Percentiles rank a stretch among this genome's conserved stretches.
These are phyloP conservation scores for Debaryomyces castellii DNA, from an alignment of 805 yeast species.

Conservation along the genomic window DNA sequence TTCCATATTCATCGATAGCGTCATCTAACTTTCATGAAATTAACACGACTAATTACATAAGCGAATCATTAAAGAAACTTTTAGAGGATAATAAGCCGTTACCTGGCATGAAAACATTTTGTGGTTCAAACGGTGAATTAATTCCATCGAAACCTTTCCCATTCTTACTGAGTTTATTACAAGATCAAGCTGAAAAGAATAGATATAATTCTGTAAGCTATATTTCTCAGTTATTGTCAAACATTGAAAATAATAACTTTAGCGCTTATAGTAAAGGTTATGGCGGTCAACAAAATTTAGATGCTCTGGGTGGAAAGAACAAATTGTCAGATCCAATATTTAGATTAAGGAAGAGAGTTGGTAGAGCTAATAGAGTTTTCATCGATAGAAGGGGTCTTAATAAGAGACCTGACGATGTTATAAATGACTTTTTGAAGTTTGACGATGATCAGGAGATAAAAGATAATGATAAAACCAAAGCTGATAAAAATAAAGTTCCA, in stretches of 20 bases:
- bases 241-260: slow-evolving; percentile 39
- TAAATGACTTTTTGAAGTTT: slow-evolving; percentile 43
- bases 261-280: slow-evolving; percentile 41
- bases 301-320: slow-evolving; percentile 16
- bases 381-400: slow-evolving; percentile 70
- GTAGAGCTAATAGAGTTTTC: slow-evolving; percentile 67
- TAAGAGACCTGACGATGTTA: slow-evolving; percentile 29
- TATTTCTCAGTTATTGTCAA: slow-evolving; percentile 37
- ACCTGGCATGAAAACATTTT: slow-evolving; percentile 44
- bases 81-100: slow-evolving; percentile 48
- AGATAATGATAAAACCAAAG: slow-evolving; percentile 17
- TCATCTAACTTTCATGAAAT: slow-evolving; percentile 67
- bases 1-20: slow-evolving; percentile 77
- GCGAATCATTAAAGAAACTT: slow-evolving; percentile 38
- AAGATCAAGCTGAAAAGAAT: slow-evolving; percentile 24
- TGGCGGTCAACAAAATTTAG: slow-evolving; percentile 18
- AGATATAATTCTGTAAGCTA: slow-evolving; percentile 27
- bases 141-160: slow-evolving; percentile 49
- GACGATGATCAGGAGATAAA: slow-evolving; percentile 24
- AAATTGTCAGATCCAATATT: slow-evolving; percentile 51
- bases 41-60: slow-evolving; percentile 55
- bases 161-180: slow-evolving; percentile 41
- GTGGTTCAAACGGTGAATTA: slow-evolving; percentile 51
- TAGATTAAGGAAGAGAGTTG: slow-evolving; percentile 71
- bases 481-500: slow-evolving; percentile 20